These are phyloP conservation scores for Alternaria sp. DNA, from an alignment of 2,329 filamentous ascomycete genomes.

Conservation along the genomic window DNA sequence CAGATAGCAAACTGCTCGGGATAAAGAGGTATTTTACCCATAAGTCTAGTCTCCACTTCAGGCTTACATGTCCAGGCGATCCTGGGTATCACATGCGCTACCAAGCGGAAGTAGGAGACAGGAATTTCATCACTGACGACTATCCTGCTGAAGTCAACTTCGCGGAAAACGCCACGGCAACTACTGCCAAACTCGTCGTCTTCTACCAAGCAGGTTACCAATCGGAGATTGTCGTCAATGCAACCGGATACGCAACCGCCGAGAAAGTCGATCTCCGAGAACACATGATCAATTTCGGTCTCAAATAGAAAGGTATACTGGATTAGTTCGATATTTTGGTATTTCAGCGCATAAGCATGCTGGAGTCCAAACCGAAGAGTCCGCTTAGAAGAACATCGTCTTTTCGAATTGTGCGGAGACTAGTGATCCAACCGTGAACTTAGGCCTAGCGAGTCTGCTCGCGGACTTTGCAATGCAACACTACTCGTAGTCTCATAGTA, in stretches of 20 bases:
- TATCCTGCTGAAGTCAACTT: constrained; percentile 58
- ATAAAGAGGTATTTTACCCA: constrained; percentile 35
- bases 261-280: constrained; percentile 62
- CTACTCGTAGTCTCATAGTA: constrained; percentile 45
- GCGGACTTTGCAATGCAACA: constrained; percentile 45
- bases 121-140: constrained; percentile 55
- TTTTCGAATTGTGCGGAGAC: constrained; percentile 47
- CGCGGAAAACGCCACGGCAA: constrained; percentile 56
- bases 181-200: constrained; percentile 54
- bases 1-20: constrained; percentile 53
- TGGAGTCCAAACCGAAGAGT: constrained; percentile 37
- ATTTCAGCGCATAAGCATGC: constrained; percentile 57
- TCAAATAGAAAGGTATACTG: constrained; percentile 51
- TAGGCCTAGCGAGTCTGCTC: constrained; percentile 34
- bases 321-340: constrained; percentile 61
- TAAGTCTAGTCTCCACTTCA: not conserved
- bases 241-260: constrained; percentile 55
- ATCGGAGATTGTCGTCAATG: constrained; percentile 49
- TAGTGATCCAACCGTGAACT: constrained; percentile 29
- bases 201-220: constrained; percentile 53
- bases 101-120: constrained; percentile 48
- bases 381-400: constrained; percentile 46
- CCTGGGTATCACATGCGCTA: constrained; percentile 51
- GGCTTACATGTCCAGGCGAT: constrained; percentile 38
- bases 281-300: constrained; percentile 56